Percentiles rank a stretch among this genome's conserved stretches.
phyloP scores from a whole-genome alignment of 306 rosid genomes.

The Malus asiatica region DNA sequence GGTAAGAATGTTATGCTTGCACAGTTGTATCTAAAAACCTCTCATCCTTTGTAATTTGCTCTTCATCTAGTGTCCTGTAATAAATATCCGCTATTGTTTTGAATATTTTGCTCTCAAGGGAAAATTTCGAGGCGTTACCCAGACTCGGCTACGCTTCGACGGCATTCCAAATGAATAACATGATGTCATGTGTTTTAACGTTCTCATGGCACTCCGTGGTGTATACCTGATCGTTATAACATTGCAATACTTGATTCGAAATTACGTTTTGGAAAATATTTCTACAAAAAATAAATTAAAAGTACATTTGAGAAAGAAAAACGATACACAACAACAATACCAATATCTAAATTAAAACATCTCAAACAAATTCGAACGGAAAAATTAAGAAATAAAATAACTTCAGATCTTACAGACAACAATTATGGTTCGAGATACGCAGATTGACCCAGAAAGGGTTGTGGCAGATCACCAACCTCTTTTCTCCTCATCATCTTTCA shows the following conservation, averaged over 20 bases:
- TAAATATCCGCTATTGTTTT: no score
- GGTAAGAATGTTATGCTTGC: no score
- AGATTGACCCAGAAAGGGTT: constrained; percentile 5
- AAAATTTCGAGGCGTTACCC: neutral
- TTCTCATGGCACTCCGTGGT: fast-evolving
- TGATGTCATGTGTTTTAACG: neutral
- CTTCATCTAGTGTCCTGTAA: no score
- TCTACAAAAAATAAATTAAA: neutral
- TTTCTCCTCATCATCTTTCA: constrained; percentile 10
- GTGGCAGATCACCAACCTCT: constrained; percentile 5
- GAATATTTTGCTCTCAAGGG: no score
- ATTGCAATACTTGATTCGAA: no score
- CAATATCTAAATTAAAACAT: constrained; percentile 3
- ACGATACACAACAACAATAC: neutral
- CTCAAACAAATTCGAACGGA: constrained; percentile 9
- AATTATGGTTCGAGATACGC: constrained; percentile 16
- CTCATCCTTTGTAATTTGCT: no score
- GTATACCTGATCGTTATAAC: neutral
- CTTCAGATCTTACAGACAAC: neutral
- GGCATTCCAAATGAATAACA: neutral
- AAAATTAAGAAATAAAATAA: constrained; percentile 8
- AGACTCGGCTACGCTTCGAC: neutral
- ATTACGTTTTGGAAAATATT: neutral
- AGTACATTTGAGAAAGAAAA: neutral
- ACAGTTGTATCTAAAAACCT: no score